These are phyloP conservation scores for Trichoderma sp. DNA, from an alignment of 2,329 filamentous ascomycete genomes.

Conservation along the genomic window DNA sequence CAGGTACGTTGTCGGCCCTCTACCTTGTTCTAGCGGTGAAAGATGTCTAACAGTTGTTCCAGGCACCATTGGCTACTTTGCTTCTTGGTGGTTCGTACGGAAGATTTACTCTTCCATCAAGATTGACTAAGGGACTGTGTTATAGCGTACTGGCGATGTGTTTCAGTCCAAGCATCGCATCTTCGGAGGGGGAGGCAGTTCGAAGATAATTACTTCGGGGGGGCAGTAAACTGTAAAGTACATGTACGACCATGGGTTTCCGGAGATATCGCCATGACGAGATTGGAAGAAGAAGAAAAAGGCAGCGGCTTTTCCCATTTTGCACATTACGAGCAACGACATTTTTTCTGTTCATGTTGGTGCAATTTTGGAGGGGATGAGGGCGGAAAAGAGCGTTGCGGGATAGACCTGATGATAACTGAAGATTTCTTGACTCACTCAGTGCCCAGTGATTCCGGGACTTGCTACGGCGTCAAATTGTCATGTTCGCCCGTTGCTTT, in stretches of 20 bases:
- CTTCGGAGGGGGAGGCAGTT: background rate
- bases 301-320: slow-evolving; percentile 6
- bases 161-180: background rate
- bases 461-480: background rate
- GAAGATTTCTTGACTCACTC: background rate
- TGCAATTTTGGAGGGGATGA: slow-evolving; percentile 1
- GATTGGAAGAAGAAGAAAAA: background rate
- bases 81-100: slow-evolving; percentile 90
- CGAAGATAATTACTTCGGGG: background rate
- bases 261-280: slow-evolving; percentile 26
- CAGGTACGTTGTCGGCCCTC: slow-evolving; percentile 64
- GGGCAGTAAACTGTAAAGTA: slow-evolving; percentile 36
- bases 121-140: slow-evolving; percentile 67
- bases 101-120: slow-evolving; percentile 98
- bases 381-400: slow-evolving; percentile 20
- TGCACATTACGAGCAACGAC: slow-evolving; percentile 16
- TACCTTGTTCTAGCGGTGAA: background rate
- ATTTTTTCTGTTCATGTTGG: slow-evolving; percentile 1
- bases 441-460: background rate
- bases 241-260: slow-evolving; percentile 38
- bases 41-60: slow-evolving; percentile 30
- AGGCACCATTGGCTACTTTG: slow-evolving; percentile 95
- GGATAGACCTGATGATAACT: slow-evolving; percentile 24
- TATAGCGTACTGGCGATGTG: background rate
- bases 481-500: background rate